Percentiles rank a stretch among this genome's conserved stretches.
Evolutionary conservation across 805 yeast species (phyloP).

Genomic region (Tetrapisispora fleetii): DNA sequence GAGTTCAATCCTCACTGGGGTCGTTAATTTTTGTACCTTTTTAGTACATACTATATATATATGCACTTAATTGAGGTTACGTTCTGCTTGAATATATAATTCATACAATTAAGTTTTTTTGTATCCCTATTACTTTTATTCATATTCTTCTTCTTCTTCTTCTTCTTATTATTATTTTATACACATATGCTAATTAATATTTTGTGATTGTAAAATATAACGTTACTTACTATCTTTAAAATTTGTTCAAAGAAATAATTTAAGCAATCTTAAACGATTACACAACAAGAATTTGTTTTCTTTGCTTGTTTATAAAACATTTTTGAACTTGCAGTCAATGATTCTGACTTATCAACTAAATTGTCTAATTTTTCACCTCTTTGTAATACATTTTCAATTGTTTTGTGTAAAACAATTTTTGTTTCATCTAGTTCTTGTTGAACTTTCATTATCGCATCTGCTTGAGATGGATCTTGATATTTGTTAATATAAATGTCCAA

Average conservation of each 20-base stretch:
- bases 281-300: slow-evolving; percentile 85
- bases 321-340: slow-evolving; percentile 75
- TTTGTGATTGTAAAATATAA: background rate
- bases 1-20: slow-evolving; percentile 49
- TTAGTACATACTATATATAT: background rate
- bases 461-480: slow-evolving; percentile 95
- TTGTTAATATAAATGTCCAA: slow-evolving; percentile 63
- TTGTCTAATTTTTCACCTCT: slow-evolving; percentile 95
- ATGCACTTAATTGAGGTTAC: no score
- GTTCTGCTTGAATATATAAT: no score
- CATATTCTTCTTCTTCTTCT: background rate
- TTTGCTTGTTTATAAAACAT: slow-evolving; percentile 97
- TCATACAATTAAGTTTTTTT: background rate
- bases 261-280: slow-evolving; percentile 48
- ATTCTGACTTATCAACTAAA: slow-evolving; percentile 90
- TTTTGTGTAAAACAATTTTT: slow-evolving; percentile 89
- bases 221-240: background rate
- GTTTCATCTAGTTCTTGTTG: slow-evolving; percentile 98
- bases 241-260: background rate
- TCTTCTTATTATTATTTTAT: background rate
- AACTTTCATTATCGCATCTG: slow-evolving; percentile 92
- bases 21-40: slow-evolving; percentile 29
- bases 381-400: slow-evolving; percentile 86
- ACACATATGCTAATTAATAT: slow-evolving; percentile 1
- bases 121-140: background rate